Conservation (phyloP, 177 flowering plant genomes). For the Vitis hybrid region DNA sequence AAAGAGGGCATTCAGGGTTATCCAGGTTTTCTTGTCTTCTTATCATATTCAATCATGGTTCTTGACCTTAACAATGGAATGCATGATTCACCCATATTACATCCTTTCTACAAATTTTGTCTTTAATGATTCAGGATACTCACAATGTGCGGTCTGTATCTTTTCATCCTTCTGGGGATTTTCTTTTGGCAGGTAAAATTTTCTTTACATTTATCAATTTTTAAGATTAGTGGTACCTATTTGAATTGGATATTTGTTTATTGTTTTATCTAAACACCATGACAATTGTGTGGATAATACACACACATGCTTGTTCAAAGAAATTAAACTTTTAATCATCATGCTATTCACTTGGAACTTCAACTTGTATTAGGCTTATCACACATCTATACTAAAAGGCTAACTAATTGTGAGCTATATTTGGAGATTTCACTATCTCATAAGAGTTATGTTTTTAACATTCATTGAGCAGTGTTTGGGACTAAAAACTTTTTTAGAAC, state of each 20-base stretch:
- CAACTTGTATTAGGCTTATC: too few relatives aligned
- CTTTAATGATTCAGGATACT: constrained; percentile 60
- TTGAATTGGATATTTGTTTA: neutral
- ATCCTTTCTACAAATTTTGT: neutral
- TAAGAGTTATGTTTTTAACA: too few relatives aligned
- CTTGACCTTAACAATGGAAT: constrained; percentile 5
- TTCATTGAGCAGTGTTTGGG: too few relatives aligned
- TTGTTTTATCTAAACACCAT: neutral
- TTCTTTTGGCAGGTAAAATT: constrained; percentile 68
- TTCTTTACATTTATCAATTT: neutral
- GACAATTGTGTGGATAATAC: neutral
- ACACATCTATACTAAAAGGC: too few relatives aligned
- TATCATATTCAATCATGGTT: constrained; percentile 1
- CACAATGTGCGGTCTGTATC: constrained; percentile 87
- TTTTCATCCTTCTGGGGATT: constrained; percentile 88
- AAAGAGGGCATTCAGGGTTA: constrained; percentile 75
- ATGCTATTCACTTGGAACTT: too few relatives aligned
- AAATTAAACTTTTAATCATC: too few relatives aligned
- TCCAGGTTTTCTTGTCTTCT: constrained; percentile 55
- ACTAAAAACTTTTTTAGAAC: too few relatives aligned
- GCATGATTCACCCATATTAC: neutral
- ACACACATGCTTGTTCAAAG: too few relatives aligned
- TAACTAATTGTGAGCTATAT: too few relatives aligned
- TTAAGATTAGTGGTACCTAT: neutral
- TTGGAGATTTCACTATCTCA: too few relatives aligned